These are phyloP conservation scores for Chaetomium sp. DNA, from an alignment of 2,329 filamentous ascomycete species.

Conservation along the genomic window DNA sequence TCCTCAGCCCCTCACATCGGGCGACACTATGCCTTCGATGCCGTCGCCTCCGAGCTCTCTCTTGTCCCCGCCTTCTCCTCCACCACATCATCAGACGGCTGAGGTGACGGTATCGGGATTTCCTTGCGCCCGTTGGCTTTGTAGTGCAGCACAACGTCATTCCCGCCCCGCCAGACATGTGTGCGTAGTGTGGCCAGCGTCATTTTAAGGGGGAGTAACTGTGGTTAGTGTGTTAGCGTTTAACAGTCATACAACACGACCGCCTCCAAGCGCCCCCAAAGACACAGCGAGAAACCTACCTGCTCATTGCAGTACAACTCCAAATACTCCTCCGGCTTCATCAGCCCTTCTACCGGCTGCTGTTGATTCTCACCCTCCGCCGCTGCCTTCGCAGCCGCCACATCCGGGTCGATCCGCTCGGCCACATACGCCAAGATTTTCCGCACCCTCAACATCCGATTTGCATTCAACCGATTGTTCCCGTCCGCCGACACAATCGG, in stretches of 20 bases:
- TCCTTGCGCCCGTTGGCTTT: slow-evolving; percentile 82
- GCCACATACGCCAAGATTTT: slow-evolving; percentile 92
- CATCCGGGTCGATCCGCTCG: slow-evolving; percentile 71
- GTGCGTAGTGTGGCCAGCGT: slow-evolving; percentile 88
- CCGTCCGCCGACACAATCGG: slow-evolving; percentile 68
- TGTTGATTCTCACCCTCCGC: slow-evolving; percentile 33
- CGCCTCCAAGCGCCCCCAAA: too few relatives aligned
- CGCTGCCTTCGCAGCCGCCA: slow-evolving; percentile 45
- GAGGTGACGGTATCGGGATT: slow-evolving; percentile 35
- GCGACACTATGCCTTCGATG: slow-evolving; percentile 1
- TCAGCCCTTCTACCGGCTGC: slow-evolving; percentile 19
- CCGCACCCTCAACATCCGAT: slow-evolving; percentile 90
- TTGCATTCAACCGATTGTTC: slow-evolving; percentile 89
- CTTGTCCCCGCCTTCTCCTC: slow-evolving; percentile 3
- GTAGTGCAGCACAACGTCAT: slow-evolving; percentile 85
- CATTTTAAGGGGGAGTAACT: slow-evolving; percentile 73
- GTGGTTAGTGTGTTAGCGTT: slow-evolving; percentile 14
- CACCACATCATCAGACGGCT: slow-evolving; percentile 12
- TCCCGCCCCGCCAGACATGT: slow-evolving; percentile 92
- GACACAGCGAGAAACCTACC: slow-evolving; percentile 44
- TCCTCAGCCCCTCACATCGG: background rate
- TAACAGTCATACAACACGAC: background rate
- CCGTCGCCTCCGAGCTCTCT: background rate
- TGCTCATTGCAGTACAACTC: slow-evolving; percentile 93
- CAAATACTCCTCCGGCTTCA: slow-evolving; percentile 85